Conservation (phyloP, 2,329 filamentous ascomycete species). For the Trichoderma sp. region DNA sequence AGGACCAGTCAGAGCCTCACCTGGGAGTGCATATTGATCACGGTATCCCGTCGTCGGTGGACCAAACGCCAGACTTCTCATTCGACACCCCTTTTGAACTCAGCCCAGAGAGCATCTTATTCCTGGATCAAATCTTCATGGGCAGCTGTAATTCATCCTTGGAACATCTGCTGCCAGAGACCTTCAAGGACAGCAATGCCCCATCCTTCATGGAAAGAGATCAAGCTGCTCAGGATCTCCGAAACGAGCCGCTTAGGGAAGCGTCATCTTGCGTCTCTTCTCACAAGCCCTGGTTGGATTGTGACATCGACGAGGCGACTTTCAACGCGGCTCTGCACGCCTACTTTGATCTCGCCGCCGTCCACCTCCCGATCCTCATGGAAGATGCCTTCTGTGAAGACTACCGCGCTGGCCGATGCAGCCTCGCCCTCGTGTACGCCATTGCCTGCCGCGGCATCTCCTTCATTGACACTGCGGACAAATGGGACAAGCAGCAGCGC, state of each 20-base stretch:
- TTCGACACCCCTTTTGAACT: conserved; percentile 9
- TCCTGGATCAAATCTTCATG: conserved; percentile 18
- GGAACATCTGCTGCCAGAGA: neutral
- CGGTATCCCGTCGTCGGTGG: neutral
- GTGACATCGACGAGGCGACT: neutral
- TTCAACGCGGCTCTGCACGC: conserved; percentile 9
- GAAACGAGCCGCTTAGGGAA: neutral
- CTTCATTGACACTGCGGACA: neutral
- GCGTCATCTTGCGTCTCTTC: neutral
- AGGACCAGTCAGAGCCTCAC: neutral
- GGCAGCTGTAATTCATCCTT: neutral
- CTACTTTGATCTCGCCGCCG: neutral
- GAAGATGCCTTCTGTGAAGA: conserved; percentile 20
- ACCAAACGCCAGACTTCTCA: conserved; percentile 10
- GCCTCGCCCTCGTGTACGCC: conserved; percentile 10
- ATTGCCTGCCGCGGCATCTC: conserved; percentile 11
- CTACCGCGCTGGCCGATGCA: conserved; percentile 2
- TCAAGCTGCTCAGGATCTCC: neutral
- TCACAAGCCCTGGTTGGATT: neutral
- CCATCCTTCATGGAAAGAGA: neutral
- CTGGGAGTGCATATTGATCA: neutral
- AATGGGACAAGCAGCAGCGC: conserved; percentile 10
- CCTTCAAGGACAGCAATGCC: neutral
- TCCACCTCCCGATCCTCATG: conserved; percentile 15
- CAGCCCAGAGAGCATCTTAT: conserved; percentile 14